Percentiles rank a stretch among this genome's conserved stretches.
Evolutionary conservation across 169 alveolate genomes (phyloP).

Genomic region (Toxoplasma gondii): DNA sequence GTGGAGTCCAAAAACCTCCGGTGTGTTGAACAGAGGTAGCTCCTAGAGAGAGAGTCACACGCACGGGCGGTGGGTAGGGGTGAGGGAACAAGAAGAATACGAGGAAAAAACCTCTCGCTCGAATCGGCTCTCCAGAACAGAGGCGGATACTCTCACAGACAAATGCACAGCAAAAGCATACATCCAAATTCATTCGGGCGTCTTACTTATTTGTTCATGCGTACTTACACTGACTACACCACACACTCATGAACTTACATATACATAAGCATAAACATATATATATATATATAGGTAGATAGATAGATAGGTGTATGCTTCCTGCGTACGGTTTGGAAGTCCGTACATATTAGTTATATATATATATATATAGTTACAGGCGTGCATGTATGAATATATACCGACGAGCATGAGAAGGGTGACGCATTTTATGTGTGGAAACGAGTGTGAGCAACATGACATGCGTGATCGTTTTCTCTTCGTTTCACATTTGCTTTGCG

Average conservation of each 20-base stretch:
- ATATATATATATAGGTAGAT: neutral
- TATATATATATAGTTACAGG: no score
- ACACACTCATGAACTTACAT: neutral
- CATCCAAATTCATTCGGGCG: no score
- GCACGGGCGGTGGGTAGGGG: neutral
- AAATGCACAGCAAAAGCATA: neutral
- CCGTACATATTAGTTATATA: neutral
- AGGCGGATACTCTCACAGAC: neutral
- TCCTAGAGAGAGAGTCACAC: conserved; percentile 18
- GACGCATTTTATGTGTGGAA: neutral
- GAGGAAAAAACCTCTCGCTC: no score
- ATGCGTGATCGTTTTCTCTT: neutral
- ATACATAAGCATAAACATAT: no score
- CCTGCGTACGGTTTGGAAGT: no score
- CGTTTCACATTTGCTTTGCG: neutral
- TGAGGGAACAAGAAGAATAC: neutral
- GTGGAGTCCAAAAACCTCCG: conserved; percentile 94
- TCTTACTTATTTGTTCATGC: no score
- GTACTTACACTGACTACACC: neutral
- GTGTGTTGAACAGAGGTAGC: conserved; percentile 85
- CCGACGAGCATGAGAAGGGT: neutral
- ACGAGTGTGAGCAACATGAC: neutral
- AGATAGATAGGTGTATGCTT: neutral
- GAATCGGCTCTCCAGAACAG: neutral
- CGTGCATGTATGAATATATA: no score